A percentile compares a stretch with the other conserved stretches of the same genome.
phyloP scores from a whole-genome alignment of 805 yeast genomes.

The Metschnikowia chrysomelidarum region DNA sequence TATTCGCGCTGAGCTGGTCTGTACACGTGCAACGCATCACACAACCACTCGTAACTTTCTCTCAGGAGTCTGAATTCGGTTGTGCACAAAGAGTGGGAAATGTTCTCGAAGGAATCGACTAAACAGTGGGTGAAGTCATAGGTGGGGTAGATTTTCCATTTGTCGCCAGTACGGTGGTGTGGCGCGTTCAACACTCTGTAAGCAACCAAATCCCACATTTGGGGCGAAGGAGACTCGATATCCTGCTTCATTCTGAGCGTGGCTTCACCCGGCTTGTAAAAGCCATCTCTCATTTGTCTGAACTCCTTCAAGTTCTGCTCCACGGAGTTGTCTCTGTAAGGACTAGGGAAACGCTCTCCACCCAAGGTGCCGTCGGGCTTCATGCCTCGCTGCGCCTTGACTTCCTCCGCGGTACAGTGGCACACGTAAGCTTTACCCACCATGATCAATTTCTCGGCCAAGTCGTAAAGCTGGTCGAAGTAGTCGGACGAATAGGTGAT shows the following conservation, averaged over 20 bases:
- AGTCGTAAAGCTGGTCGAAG: conserved; percentile 81
- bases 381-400: conserved; percentile 86
- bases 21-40: conserved; percentile 91
- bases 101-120: conserved; percentile 96
- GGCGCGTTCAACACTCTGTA: conserved; percentile 90
- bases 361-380: conserved; percentile 91
- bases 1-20: conserved; percentile 99
- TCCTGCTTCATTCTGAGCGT: conserved; percentile 97
- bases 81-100: conserved; percentile 93
- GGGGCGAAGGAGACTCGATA: conserved; percentile 85
- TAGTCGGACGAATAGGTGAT: conserved; percentile 95
- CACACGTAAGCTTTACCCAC: conserved; percentile 84
- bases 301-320: conserved; percentile 80
- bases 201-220: conserved; percentile 99
- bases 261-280: conserved; percentile 86
- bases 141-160: conserved; percentile 98
- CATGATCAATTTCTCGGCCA: conserved; percentile 79
- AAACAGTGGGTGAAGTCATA: conserved; percentile 99
- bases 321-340: conserved; percentile 64
- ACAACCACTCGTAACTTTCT: conserved; percentile 97
- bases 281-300: conserved; percentile 89
- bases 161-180: conserved; percentile 94
- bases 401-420: conserved; percentile 89
- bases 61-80: conserved; percentile 90
- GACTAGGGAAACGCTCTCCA: conserved; percentile 84